These are phyloP conservation scores for Pseudogymnoascus sp. DNA, from an alignment of 2,329 filamentous ascomycete genomes.

Conservation along the genomic window DNA sequence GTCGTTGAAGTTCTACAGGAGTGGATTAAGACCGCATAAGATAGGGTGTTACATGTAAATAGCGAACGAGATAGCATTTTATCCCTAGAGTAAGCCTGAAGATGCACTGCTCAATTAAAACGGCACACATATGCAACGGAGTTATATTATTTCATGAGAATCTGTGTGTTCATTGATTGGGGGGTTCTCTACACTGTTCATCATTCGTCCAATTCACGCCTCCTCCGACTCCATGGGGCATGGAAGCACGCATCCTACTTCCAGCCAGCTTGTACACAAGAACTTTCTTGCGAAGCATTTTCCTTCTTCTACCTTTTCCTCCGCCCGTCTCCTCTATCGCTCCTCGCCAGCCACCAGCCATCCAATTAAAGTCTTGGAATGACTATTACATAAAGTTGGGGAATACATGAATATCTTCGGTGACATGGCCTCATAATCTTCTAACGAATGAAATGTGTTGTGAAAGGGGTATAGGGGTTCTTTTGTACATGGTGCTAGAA, in stretches of 20 bases:
- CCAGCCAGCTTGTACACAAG: conserved; percentile 7
- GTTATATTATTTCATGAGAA: conserved; percentile 11
- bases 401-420: conserved; percentile 17
- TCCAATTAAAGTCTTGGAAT: conserved; percentile 14
- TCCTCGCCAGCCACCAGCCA: conserved; percentile 15
- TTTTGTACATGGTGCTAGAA: conserved; percentile 11
- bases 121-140: not conserved
- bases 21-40: conserved; percentile 22
- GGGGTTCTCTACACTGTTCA: conserved; percentile 12
- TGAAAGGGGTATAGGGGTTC: conserved; percentile 13
- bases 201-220: conserved; percentile 10
- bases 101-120: not conserved
- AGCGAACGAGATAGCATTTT: not conserved
- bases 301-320: conserved; percentile 3
- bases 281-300: conserved; percentile 8
- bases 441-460: conserved; percentile 13
- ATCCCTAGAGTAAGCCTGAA: not conserved
- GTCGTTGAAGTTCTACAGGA: conserved; percentile 63
- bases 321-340: not conserved
- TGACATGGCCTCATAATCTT: conserved; percentile 16
- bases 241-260: not conserved
- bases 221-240: conserved; percentile 6
- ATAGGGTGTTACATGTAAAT: not conserved
- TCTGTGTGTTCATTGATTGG: conserved; percentile 13
- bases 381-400: conserved; percentile 16